Conservation (phyloP, 2,329 filamentous ascomycete species). For the Alternaria sp. region DNA sequence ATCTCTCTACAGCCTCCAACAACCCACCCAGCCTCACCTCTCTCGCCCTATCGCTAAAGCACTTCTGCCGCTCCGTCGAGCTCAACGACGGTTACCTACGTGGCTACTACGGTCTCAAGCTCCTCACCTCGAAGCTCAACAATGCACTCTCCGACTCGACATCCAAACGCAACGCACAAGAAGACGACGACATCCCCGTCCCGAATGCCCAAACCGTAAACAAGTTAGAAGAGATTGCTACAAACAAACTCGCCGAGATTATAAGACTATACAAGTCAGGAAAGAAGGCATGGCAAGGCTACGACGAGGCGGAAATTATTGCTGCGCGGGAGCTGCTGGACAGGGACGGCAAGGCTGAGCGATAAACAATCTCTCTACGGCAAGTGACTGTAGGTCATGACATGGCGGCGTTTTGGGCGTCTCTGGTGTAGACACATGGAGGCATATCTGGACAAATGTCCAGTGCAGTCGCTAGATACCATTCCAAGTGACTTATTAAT, state of each 20-base stretch:
- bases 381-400: background rate
- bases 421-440: constrained; percentile 8
- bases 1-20: constrained; percentile 64
- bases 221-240: constrained; percentile 75
- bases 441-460: constrained; percentile 3
- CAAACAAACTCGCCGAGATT: constrained; percentile 78
- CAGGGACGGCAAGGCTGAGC: constrained; percentile 53
- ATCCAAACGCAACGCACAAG: constrained; percentile 37
- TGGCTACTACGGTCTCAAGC: constrained; percentile 89
- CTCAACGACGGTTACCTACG: constrained; percentile 92
- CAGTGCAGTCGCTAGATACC: constrained; percentile 8
- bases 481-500: constrained; percentile 4
- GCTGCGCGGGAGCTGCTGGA: constrained; percentile 74
- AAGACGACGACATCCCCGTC: constrained; percentile 55
- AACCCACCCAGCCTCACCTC: constrained; percentile 46
- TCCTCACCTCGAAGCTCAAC: constrained; percentile 63
- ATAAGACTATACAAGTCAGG: constrained; percentile 67
- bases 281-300: constrained; percentile 76
- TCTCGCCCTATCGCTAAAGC: constrained; percentile 77
- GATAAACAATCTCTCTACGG: constrained; percentile 11
- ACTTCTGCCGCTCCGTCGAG: constrained; percentile 90
- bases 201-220: constrained; percentile 68
- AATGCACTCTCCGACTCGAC: constrained; percentile 41
- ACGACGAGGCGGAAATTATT: constrained; percentile 73
- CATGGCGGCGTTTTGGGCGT: constrained; percentile 18